Evolutionary conservation across 2,329 filamentous ascomycete species (phyloP), one percentile per base, ranked within the genome.

Genomic region (Colletotrichum tamarilloi): DNA sequence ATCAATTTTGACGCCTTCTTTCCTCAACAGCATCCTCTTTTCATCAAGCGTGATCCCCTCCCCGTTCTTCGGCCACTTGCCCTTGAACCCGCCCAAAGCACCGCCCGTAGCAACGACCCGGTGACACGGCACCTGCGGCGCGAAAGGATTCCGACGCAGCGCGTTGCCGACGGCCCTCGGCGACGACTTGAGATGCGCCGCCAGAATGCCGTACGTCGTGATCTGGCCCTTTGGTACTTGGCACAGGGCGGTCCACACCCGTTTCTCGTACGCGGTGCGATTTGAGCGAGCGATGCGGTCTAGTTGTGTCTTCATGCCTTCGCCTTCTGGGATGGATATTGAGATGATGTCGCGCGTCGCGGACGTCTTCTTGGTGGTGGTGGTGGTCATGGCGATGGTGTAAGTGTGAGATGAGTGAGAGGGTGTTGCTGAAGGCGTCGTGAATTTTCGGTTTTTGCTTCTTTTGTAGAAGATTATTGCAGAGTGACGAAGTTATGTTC

Each of bases 41-140:
- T 92, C 91, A 42, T 87, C 87, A 72, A 92, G 86, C 62, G 91
- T 91, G 71, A 89, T 87, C 81, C 84, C 74, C 80, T 79, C 26
- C 93, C 97, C 79, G 97, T 75, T 83, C 81, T 92, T 91, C 90
- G 97, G 97, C 88, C 95, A 98, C 83, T 98, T 94, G 28, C 97
- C 97, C 84, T 94, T 95, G 86, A 99, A 98, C 1, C 94, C 97
- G 69, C 93, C 93, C 26, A 95, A 81, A n/a, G 87, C 86, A 14
- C 93, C 92, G 64, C 92, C 92, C 53, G 91, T 92, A 6, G 93
- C 93, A 59, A 97, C 89, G 26, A 96, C 92, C 11, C 95, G 89
- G 82, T 97, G 94, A 74, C 94, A 97, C 1, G 94, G 95, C 5
- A 96, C 92, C 42, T 90, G 88, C 0, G 95, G 94, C 16, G 95